Evolutionary conservation across 805 yeast genomes (phyloP).

Genomic region (Teunomyces kruisii): DNA sequence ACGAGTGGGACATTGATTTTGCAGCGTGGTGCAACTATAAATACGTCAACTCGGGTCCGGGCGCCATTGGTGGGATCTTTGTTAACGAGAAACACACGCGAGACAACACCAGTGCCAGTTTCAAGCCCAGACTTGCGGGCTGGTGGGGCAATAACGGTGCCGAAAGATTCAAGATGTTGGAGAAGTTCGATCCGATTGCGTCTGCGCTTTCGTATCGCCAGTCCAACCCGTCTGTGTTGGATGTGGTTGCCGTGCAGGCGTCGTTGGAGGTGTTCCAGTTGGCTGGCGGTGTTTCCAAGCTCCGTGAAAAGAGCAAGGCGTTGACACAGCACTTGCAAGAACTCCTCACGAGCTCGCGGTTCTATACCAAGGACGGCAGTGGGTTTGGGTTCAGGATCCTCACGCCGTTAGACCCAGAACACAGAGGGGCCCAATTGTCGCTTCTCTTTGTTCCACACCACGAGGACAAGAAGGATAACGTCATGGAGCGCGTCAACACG

Average conservation of each 20-base stretch:
- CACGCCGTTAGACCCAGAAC: constrained; percentile 58
- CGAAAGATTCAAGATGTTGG: constrained; percentile 77
- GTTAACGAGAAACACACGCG: constrained; percentile 57
- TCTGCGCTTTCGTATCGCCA: constrained; percentile 88
- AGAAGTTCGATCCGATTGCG: constrained; percentile 72
- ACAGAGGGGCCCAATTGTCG: constrained; percentile 83
- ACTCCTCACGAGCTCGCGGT: constrained; percentile 45
- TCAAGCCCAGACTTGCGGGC: constrained; percentile 78
- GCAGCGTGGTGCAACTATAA: constrained; percentile 96
- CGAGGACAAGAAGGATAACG: constrained; percentile 32
- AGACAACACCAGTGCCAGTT: constrained; percentile 26
- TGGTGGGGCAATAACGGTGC: constrained; percentile 92
- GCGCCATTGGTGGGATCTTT: constrained; percentile 85
- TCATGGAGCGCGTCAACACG: constrained; percentile 61
- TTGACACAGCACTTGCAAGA: constrained; percentile 59
- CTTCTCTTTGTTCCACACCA: constrained; percentile 54
- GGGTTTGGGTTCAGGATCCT: constrained; percentile 58
- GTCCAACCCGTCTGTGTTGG: constrained; percentile 87
- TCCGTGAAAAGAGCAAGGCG: constrained; percentile 55
- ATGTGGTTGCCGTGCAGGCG: constrained; percentile 69
- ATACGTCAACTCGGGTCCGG: constrained; percentile 90
- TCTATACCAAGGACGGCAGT: constrained; percentile 37
- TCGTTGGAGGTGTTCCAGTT: constrained; percentile 60
- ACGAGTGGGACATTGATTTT: constrained; percentile 89
- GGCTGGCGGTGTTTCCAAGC: constrained; percentile 61